Evolutionary conservation across 352 stramenopile genomes (phyloP).

Genomic region (Phytophthora cryptogea): DNA sequence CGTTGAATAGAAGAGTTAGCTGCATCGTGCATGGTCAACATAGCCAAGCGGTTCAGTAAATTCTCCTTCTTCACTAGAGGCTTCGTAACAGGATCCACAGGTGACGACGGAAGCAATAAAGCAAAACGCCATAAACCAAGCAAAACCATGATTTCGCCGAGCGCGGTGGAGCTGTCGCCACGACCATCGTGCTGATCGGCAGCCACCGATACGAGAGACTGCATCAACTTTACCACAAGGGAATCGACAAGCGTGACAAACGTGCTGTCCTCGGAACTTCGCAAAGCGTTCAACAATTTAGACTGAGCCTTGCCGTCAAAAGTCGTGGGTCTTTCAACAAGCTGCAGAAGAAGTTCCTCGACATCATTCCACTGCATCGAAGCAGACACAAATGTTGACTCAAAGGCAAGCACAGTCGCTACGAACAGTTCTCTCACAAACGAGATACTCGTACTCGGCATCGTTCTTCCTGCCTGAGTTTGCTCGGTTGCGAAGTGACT

Average conservation of each 20-base stretch:
- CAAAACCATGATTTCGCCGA: conserved; percentile 87
- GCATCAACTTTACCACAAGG: conserved; percentile 45
- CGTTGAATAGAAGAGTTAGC: conserved; percentile 64
- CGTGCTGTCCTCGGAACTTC: conserved; percentile 39
- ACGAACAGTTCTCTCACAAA: conserved; percentile 55
- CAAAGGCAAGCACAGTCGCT: conserved; percentile 61
- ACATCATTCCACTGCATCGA: conserved; percentile 34
- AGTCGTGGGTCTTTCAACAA: conserved; percentile 15
- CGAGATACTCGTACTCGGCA: conserved; percentile 22
- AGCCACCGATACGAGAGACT: conserved; percentile 23
- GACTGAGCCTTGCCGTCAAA: conserved; percentile 25
- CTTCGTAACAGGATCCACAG: conserved; percentile 95
- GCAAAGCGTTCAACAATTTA: conserved; percentile 37
- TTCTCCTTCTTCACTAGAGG: conserved; percentile 94
- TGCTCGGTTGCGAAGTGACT: conserved; percentile 42
- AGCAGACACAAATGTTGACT: conserved; percentile 39
- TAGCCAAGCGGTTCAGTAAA: conserved; percentile 86
- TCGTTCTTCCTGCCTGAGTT: conserved; percentile 17
- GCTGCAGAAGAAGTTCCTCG: conserved; percentile 27
- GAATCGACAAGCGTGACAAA: conserved; percentile 42
- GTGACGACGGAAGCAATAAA: conserved; percentile 93
- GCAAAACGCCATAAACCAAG: conserved; percentile 94
- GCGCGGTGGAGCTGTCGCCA: conserved; percentile 4
- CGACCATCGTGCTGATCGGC: conserved; percentile 2
- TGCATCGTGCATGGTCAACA: conserved; percentile 64